phyloP scores from a whole-genome alignment of 2,329 filamentous ascomycete species.

The Albifimbria verrucaria region DNA sequence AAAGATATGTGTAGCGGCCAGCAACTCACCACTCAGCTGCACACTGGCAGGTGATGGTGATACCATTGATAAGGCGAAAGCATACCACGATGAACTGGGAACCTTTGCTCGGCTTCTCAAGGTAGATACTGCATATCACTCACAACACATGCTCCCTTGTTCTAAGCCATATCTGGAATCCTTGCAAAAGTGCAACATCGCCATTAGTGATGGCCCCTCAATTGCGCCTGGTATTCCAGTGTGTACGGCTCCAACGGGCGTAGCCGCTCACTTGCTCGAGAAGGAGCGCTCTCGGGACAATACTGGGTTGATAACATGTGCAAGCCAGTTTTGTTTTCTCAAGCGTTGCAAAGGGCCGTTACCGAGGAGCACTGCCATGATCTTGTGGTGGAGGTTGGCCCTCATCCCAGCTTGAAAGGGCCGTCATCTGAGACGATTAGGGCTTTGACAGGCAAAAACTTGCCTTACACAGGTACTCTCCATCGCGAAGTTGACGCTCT shows the following conservation, averaged over 20 bases:
- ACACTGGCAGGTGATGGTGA: constrained; percentile 28
- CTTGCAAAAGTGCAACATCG: not conserved
- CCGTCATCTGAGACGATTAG: not conserved
- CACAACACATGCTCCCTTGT: not conserved
- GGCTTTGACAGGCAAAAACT: not conserved
- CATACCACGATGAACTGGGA: constrained; percentile 12
- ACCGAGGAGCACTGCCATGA: not conserved
- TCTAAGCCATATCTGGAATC: not conserved
- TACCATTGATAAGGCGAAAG: constrained; percentile 18
- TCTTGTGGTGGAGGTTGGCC: not conserved
- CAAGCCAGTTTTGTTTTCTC: not conserved
- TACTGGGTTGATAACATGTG: constrained; percentile 1
- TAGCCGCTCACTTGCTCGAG: too few species aligned
- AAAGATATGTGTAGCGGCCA: constrained; percentile 19
- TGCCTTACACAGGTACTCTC: not conserved
- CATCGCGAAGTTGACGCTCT: not conserved
- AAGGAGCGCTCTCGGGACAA: not conserved
- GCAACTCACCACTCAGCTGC: constrained; percentile 16
- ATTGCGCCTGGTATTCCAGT: not conserved
- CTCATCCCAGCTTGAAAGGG: not conserved
- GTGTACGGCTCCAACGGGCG: not conserved
- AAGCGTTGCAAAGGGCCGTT: not conserved
- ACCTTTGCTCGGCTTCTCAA: constrained; percentile 32
- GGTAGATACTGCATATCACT: constrained; percentile 21
- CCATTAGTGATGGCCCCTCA: too few species aligned